A percentile compares a stretch with the other conserved stretches of the same genome.
phyloP scores from a whole-genome alignment of 2,329 filamentous ascomycete genomes.

The Colletotrichum eremochloae region DNA sequence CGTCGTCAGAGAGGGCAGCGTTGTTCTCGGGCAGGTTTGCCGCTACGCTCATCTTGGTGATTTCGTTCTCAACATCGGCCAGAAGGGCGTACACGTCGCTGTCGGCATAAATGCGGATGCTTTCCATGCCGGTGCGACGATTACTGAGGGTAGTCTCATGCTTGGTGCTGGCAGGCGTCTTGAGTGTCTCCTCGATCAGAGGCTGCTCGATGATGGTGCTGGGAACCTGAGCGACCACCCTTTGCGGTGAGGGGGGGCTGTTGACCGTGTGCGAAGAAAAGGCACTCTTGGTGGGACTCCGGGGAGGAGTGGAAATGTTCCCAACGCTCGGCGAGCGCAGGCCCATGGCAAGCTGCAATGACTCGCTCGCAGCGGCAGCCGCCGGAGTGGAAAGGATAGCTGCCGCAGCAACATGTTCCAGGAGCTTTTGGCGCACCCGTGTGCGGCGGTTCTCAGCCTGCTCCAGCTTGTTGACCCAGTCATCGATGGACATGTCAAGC shows the following conservation, averaged over 20 bases:
- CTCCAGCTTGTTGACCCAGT: slow-evolving; percentile 85
- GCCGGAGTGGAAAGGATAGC: slow-evolving; percentile 61
- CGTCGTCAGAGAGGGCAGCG: slow-evolving; percentile 50
- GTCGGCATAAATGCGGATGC: slow-evolving; percentile 77
- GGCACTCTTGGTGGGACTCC: slow-evolving; percentile 66
- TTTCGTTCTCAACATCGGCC: slow-evolving; percentile 75
- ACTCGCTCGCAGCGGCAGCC: slow-evolving; percentile 53
- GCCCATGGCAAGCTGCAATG: slow-evolving; percentile 58
- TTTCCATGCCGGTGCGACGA: slow-evolving; percentile 66
- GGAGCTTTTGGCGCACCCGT: slow-evolving; percentile 81
- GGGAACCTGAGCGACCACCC: slow-evolving; percentile 66
- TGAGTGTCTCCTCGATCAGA: slow-evolving; percentile 58
- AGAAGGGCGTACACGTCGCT: slow-evolving; percentile 76
- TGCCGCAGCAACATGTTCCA: slow-evolving; percentile 85
- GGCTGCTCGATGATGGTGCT: slow-evolving; percentile 69
- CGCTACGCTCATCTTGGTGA: slow-evolving; percentile 58
- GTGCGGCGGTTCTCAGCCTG: slow-evolving; percentile 82
- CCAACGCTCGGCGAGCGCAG: slow-evolving; percentile 51
- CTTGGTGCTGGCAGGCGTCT: slow-evolving; percentile 44
- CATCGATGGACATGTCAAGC: slow-evolving; percentile 82
- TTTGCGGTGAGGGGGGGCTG: slow-evolving; percentile 63
- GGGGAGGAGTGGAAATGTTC: slow-evolving; percentile 69
- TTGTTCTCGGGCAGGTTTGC: slow-evolving; percentile 52
- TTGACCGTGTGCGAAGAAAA: slow-evolving; percentile 53
- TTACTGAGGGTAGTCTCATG: slow-evolving; percentile 47